Percentiles rank a stretch among this genome's conserved stretches.
These are phyloP conservation scores for Magnusiomyces clavatus DNA, from an alignment of 1,139 yeast species.

Conservation along the genomic window DNA sequence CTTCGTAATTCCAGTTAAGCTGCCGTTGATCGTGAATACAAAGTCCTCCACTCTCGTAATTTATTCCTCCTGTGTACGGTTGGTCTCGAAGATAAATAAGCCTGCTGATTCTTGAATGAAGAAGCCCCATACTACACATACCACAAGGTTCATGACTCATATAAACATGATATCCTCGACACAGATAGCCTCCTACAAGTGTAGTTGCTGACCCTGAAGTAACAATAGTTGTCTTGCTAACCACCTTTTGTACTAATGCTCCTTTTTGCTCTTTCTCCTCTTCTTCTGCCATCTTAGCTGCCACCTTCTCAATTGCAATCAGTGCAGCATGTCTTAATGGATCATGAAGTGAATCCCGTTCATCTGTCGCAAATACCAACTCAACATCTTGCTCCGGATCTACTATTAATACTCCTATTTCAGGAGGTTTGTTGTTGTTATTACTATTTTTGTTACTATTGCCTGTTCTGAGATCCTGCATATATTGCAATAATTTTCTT, in stretches of 20 bases:
- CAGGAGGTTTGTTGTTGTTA: conserved; percentile 24
- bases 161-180: conserved; percentile 69
- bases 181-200: conserved; percentile 44
- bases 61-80: conserved; percentile 46
- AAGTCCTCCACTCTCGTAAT: conserved; percentile 51
- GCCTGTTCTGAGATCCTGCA: background rate
- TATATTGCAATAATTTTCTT: conserved; percentile 19
- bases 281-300: conserved; percentile 13
- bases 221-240: conserved; percentile 16
- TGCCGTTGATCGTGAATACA: conserved; percentile 66
- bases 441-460: conserved; percentile 17
- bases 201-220: no score
- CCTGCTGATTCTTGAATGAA: conserved; percentile 76
- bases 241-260: conserved; percentile 9
- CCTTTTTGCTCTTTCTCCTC: conserved; percentile 7
- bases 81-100: conserved; percentile 51
- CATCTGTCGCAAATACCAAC: no score
- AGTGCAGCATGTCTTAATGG: conserved; percentile 70
- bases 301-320: conserved; percentile 52
- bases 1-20: conserved; percentile 75
- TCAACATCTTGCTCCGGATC: conserved; percentile 36
- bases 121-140: conserved; percentile 95
- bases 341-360: conserved; percentile 7
- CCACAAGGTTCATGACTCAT: conserved; percentile 95
- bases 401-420: conserved; percentile 40